Base-by-base conservation (phyloP, 495 filamentous ascomycete species). In the Lichina pygmaea region DNA sequence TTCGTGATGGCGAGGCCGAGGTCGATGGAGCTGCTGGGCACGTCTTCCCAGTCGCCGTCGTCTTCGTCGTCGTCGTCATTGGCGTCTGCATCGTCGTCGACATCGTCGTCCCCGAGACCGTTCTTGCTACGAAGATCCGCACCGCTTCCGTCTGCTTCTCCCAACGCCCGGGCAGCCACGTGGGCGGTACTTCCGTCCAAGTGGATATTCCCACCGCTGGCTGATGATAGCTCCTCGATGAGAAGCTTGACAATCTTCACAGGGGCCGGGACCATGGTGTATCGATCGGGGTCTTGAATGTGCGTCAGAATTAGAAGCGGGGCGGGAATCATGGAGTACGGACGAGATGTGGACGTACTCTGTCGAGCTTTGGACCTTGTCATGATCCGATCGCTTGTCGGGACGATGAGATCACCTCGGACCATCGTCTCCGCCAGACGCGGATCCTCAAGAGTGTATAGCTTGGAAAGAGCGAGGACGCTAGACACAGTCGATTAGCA, bases 181-280 rank as follows among this genome's bases (percentile, higher is more conserved):
- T 53, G 51, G 13, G 49, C 51, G 37, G 64, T 65, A 24, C 24
- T 24, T 10, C 64, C 68, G 15, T 57, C 34, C 7, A 49, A 33
- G 31, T 48, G 49, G 8, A 48, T 42, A 7, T 33, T n/a, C 32
- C 39, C 43, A 33, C 55, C 56, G 24, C 49, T 47, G 12, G 78
- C 75, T 5, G 78, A 75, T 16, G 64, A 64, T 30, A 97, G 70
- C 58, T 97, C 89, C 55, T 92, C 79, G 43, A 94, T 74, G 0
- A 97, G 70, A 7, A 97, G 78, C 63, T 97, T 97, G 60, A 93
- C 62, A 54, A 97, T 93, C 62, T 97, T 97, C 54, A 97, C 64
- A 3, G 81, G 74, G 0, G 84, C 84, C 0, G 84, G 67, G 42
- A 95, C 75, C 47, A 77, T 73, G n/a, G 86, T 93, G 63, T 73